These are phyloP conservation scores for Glebionis coronaria DNA, from an alignment of 129 eudicot genomes.

Conservation along the genomic window DNA sequence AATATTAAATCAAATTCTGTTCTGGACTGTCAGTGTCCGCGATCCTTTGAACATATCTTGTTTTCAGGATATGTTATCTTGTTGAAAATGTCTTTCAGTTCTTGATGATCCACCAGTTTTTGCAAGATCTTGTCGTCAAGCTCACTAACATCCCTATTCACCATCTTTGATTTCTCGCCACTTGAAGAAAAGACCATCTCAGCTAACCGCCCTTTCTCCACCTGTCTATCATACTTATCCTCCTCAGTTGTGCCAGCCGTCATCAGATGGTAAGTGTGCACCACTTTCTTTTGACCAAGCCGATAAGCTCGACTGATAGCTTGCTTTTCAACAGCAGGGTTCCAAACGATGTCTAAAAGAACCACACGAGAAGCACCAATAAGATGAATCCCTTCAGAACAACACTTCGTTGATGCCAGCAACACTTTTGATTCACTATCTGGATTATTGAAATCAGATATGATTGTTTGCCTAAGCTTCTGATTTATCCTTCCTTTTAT, in stretches of 20 bases:
- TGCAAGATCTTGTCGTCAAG: conserved; percentile 42
- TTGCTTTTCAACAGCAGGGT: conserved; percentile 66
- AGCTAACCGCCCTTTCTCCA: conserved; percentile 47
- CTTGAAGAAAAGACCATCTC: conserved; percentile 48
- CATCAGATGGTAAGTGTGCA: conserved; percentile 57
- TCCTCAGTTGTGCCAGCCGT: conserved; percentile 47
- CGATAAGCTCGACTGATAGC: conserved; percentile 76
- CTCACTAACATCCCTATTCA: conserved; percentile 12
- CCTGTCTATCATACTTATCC: conserved; percentile 59
- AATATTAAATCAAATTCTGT: conserved; percentile 17
- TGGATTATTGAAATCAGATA: conserved; percentile 40
- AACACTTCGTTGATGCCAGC: conserved; percentile 66
- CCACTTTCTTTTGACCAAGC: conserved; percentile 57
- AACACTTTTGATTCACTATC: conserved; percentile 35
- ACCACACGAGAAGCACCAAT: conserved; percentile 75
- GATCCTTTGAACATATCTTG: no score
- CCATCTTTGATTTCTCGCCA: conserved; percentile 6
- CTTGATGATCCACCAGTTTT: conserved; percentile 38
- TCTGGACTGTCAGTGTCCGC: no score
- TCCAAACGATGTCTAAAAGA: conserved; percentile 74
- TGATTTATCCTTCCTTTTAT: conserved; percentile 42
- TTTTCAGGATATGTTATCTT: conserved; percentile 44
- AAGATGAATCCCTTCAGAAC: conserved; percentile 70
- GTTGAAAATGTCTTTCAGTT: conserved; percentile 37
- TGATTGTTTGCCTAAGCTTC: conserved; percentile 37